Evolutionary conservation across 2,329 filamentous ascomycete species (phyloP).

Genomic region (Aspergillus candidus): DNA sequence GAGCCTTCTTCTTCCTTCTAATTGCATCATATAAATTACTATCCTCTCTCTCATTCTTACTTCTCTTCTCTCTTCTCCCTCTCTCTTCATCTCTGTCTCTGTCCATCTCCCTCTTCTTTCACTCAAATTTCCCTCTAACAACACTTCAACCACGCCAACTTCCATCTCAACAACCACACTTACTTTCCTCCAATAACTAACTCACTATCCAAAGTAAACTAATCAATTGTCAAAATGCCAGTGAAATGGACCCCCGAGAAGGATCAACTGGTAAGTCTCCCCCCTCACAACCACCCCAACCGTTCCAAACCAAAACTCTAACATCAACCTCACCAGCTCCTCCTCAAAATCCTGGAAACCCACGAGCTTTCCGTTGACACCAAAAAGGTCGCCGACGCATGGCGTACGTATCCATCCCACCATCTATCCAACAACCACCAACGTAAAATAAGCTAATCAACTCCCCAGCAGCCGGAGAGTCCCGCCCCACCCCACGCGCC

Average conservation of each 20-base stretch:
- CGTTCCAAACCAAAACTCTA: neutral
- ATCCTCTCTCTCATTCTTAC: neutral
- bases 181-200: neutral
- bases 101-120: neutral
- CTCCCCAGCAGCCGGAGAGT: conserved; percentile 11
- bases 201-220: neutral
- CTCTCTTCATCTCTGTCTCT: neutral
- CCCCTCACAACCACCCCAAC: neutral
- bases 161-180: neutral
- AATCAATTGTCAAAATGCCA: conserved; percentile 22
- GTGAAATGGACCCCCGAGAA: conserved; percentile 33
- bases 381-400: conserved; percentile 30
- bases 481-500: conserved; percentile 34
- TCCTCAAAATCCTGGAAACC: conserved; percentile 37
- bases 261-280: conserved; percentile 30
- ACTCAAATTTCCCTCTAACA: neutral
- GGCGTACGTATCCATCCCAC: conserved; percentile 29
- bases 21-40: neutral
- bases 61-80: neutral
- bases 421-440: neutral
- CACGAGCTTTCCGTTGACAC: conserved; percentile 32
- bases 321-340: conserved; percentile 22
- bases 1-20: neutral
- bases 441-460: neutral
- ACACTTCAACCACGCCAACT: neutral